Evolutionary conservation across 352 stramenopile species (phyloP).

Genomic region (Pythium phragmitis): DNA sequence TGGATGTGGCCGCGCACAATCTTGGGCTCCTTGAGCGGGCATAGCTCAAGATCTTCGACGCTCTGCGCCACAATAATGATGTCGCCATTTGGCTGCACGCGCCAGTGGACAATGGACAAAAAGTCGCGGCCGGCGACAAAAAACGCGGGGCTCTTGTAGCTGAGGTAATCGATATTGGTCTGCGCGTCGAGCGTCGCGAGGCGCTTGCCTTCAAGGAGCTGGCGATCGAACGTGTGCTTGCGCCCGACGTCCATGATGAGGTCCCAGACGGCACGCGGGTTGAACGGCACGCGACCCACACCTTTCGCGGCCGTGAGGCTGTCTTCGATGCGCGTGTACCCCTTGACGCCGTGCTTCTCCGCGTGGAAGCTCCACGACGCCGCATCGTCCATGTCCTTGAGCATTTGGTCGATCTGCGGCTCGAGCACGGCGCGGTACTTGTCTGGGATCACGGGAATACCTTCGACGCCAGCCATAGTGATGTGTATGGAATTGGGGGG

Average conservation of each 20-base stretch:
- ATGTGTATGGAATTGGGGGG: neutral
- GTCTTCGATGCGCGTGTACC: constrained; percentile 63
- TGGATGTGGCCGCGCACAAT: constrained; percentile 66
- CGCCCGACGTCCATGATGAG: constrained; percentile 45
- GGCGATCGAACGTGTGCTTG: constrained; percentile 52
- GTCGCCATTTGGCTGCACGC: constrained; percentile 49
- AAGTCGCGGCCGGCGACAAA: constrained; percentile 75
- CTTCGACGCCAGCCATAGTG: constrained; percentile 29
- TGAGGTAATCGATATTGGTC: constrained; percentile 66
- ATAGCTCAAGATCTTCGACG: constrained; percentile 50
- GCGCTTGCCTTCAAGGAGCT: constrained; percentile 48
- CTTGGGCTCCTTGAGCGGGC: constrained; percentile 65
- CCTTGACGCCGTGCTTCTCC: constrained; percentile 67
- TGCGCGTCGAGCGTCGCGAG: constrained; percentile 50
- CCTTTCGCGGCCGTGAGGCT: constrained; percentile 55
- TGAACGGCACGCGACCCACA: constrained; percentile 49
- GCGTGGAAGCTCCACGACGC: constrained; percentile 59
- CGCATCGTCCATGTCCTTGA: constrained; percentile 53
- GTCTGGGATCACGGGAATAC: constrained; percentile 38
- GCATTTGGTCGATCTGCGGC: constrained; percentile 51
- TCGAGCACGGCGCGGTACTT: constrained; percentile 55
- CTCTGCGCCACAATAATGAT: constrained; percentile 66
- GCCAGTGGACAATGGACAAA: constrained; percentile 65
- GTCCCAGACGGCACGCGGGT: constrained; percentile 52
- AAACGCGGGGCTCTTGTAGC: constrained; percentile 68